Evolutionary conservation across 129 eudicot species (phyloP), one percentile per base, ranked within the genome.

Genomic region (Logfia minima): DNA sequence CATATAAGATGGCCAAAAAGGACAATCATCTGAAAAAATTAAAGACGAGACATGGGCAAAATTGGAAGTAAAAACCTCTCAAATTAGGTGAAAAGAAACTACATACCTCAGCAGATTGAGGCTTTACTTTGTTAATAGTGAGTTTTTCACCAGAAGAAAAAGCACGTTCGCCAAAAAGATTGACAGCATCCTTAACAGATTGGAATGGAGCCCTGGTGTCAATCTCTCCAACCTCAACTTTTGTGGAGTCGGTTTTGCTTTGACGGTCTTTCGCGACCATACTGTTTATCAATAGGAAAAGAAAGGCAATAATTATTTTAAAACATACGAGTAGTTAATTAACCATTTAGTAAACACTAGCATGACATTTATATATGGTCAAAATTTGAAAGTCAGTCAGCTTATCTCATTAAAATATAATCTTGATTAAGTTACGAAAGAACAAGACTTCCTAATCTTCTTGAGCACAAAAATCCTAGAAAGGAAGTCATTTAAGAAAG

Each of bases 111-210:
- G 97, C 97, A 68, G 92, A 89, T 73, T 85, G 84, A 19, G 97
- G 87, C 66, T 84, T 95, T 64, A 85, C 34, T 85, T 88, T 95
- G 88, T 61, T 95, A 75, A 86, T 88, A 56, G 96, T 74, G 78
- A 81, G 80, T 24, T 58, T 89, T 83, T 83, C 96, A 26, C 96
- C 96, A 10, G 96, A 88, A 78, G 94, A 88, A 78, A 88, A 89
- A 68, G 96, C 89, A 75, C 88, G 92, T 83, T 91, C 97, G 31
- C 99, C 96, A 45, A 95, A 95, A 64, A 91, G 85, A 79, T 59
- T 95, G 81, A 89, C 96, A n/a, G 97, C 99, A 86, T 95, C 97
- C 82, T 95, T 95, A 75, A 95, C 99, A 41, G 99, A 95, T 78
- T 88, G 97, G 81, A 95, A 91, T 16, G 99, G 99, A 72, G 99